phyloP scores from a whole-genome alignment of 164 flowering plant species.

The Nelumbo lutea region DNA sequence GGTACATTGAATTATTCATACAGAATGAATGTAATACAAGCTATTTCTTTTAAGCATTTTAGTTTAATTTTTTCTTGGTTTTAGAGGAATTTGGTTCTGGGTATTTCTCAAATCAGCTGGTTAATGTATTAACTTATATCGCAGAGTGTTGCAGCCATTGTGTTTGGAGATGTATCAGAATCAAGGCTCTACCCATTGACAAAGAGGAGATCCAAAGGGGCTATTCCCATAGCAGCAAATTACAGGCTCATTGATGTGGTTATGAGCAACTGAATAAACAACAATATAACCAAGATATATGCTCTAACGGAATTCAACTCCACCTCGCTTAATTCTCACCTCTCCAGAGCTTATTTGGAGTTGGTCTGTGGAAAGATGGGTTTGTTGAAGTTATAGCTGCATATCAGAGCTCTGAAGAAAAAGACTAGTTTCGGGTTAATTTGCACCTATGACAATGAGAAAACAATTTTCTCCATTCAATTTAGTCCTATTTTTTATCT shows the following conservation, averaged over 20 bases:
- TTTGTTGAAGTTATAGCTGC: constrained; percentile 81
- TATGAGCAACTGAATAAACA: constrained; percentile 89
- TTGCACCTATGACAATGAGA: not conserved
- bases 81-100: not conserved
- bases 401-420: constrained; percentile 63
- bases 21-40: not conserved
- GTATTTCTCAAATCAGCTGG: not conserved
- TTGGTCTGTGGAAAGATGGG: constrained; percentile 51
- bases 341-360: constrained; percentile 59
- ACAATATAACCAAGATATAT: constrained; percentile 66
- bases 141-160: constrained; percentile 74
- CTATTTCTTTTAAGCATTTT: not conserved
- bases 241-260: constrained; percentile 78
- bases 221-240: constrained; percentile 74
- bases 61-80: not conserved
- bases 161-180: constrained; percentile 67
- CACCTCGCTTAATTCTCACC: constrained; percentile 81
- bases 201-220: constrained; percentile 65
- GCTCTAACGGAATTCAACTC: constrained; percentile 86
- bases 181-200: constrained; percentile 68
- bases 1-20: constrained; percentile 19
- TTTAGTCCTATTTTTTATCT: not conserved
- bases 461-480: not conserved
- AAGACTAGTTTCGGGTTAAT: constrained; percentile 68
- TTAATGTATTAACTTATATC: not conserved